Evolutionary conservation across 2,329 filamentous ascomycete genomes (phyloP), one percentile per base, ranked within the genome.

Genomic region (Alternaria postmessia): DNA sequence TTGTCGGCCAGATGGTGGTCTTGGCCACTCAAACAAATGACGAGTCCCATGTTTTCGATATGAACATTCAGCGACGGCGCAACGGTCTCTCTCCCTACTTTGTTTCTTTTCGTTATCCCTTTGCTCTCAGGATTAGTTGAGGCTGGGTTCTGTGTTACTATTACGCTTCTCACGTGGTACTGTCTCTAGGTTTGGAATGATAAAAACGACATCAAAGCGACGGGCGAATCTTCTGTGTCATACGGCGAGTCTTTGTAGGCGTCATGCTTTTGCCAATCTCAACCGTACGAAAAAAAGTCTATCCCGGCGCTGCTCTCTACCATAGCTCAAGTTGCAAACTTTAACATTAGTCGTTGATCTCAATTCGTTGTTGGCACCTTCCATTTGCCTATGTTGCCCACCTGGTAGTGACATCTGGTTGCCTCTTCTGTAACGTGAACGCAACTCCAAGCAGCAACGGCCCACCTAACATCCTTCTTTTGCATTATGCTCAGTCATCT

Each of bases 151-250:
- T 73, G 65, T 72, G 26, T 69, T 74, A 68, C 46, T 68, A 71
- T n/a, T 24, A 30, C 38, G 16, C 20, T 51, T 26, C 20, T 36
- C 6, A 88, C 86, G 73, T 93, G 93, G 56, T 88, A 38, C 7
- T n/a, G 32, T 38, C 20, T 26, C 14, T 47, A 18, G 32, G 39
- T 11, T 8, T 36, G 46, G 18, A 36, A 48, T 30, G 44, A 48
- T 34, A 3, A 28, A 9, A 36, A 48, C 46, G 32, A 38, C 24
- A 24, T 34, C 26, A 20, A 26, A 49, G 46, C 20, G 34, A 49
- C 22, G 11, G 8, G 39, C 39, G 28, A 34, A 16, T 42, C 26
- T 39, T 30, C 14, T 44, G 18, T 36, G 22, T 7, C 51, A 26
- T 18, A 24, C 9, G 20, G 39, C 51, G 30, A 53, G 26, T 30